A percentile compares a stretch with the other conserved stretches of the same genome.
phyloP scores from a whole-genome alignment of 768 basidiomycete genomes.

The Amanita thiersii region DNA sequence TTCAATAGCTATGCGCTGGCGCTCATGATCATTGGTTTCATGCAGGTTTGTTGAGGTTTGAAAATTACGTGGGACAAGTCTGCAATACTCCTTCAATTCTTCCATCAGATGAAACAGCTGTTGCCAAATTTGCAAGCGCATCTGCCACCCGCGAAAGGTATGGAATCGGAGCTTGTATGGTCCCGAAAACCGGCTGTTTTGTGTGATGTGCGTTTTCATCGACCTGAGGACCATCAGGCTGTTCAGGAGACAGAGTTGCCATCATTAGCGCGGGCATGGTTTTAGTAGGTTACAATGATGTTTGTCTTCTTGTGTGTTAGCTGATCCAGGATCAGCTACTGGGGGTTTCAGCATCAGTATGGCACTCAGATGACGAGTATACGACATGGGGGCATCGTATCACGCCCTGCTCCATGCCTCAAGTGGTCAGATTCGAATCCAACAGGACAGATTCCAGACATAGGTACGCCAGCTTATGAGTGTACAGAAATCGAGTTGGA shows the following conservation, averaged over 20 bases:
- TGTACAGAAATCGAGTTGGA: not conserved
- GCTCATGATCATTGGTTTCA: conserved; percentile 51
- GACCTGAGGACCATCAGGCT: not conserved
- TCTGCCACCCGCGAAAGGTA: conserved; percentile 13
- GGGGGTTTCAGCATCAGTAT: conserved; percentile 31
- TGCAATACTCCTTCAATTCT: not conserved
- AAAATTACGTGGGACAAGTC: not conserved
- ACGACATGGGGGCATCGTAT: conserved; percentile 30
- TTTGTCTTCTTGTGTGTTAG: conserved; percentile 1
- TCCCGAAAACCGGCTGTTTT: conserved; percentile 12
- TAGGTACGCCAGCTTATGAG: not conserved
- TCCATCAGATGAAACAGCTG: conserved; percentile 28
- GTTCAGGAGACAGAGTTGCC: conserved; percentile 7
- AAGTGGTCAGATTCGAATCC: no score
- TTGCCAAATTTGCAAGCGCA: conserved; percentile 48
- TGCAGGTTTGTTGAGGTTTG: conserved; percentile 40
- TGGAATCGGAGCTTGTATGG: conserved; percentile 22
- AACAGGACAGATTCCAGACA: not conserved
- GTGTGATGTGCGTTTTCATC: conserved; percentile 23
- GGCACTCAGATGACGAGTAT: conserved; percentile 23
- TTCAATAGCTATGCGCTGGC: conserved; percentile 59
- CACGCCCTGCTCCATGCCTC: conserved; percentile 6
- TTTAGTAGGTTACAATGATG: conserved; percentile 23
- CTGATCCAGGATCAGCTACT: conserved; percentile 28
- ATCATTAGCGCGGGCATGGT: conserved; percentile 30